phyloP scores from a whole-genome alignment of 495 filamentous ascomycete genomes.

The Aspergillus heteromorphus region DNA sequence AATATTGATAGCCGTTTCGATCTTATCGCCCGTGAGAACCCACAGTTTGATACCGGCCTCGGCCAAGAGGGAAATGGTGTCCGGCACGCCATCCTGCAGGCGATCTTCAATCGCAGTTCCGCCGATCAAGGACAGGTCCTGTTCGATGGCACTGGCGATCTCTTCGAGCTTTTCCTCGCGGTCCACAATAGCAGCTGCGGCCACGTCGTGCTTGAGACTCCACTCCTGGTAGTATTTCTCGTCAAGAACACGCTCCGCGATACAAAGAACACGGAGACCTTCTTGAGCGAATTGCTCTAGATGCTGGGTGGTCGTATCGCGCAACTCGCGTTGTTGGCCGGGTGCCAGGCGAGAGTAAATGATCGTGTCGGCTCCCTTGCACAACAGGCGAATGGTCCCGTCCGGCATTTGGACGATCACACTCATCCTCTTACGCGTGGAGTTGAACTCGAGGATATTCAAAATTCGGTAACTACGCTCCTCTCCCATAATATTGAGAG shows the following conservation, averaged over 20 bases:
- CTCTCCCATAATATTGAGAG: constrained; percentile 76
- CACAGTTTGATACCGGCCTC: constrained; percentile 95
- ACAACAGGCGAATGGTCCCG: constrained; percentile 82
- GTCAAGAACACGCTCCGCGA: constrained; percentile 70
- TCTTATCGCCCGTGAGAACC: constrained; percentile 96
- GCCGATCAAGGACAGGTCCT: constrained; percentile 79
- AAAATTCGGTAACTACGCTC: constrained; percentile 76
- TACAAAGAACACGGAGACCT: constrained; percentile 86
- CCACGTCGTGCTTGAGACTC: constrained; percentile 77
- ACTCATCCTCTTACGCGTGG: constrained; percentile 92
- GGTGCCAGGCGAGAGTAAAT: constrained; percentile 85
- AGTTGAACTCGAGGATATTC: constrained; percentile 95
- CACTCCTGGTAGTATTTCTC: constrained; percentile 82
- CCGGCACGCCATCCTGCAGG: constrained; percentile 91
- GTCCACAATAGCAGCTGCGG: constrained; percentile 71
- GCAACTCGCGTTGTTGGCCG: constrained; percentile 76
- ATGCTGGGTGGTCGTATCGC: constrained; percentile 77
- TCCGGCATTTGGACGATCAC: constrained; percentile 92
- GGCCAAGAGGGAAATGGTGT: constrained; percentile 84
- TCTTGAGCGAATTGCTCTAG: constrained; percentile 92
- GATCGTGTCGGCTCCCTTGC: constrained; percentile 92
- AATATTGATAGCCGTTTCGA: constrained; percentile 98
- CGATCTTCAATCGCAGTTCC: constrained; percentile 96
- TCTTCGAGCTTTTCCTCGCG: constrained; percentile 89
- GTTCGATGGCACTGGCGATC: constrained; percentile 82